Base-by-base conservation (phyloP, 2,329 filamentous ascomycete species). In the Arthrobotrys iridis region DNA sequence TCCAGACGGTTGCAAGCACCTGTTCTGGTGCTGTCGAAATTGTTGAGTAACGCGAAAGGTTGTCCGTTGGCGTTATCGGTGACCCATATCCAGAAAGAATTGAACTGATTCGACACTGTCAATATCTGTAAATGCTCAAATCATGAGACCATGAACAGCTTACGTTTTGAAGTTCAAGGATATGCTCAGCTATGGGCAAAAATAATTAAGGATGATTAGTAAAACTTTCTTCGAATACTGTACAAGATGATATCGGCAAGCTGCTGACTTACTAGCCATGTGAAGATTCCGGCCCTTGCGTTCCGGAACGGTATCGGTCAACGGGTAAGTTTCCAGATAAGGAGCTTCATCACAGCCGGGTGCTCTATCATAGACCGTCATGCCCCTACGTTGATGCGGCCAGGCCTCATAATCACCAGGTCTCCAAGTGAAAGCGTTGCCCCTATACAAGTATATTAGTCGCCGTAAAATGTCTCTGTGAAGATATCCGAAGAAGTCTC, bases 101-200 rank as follows among this genome's bases (percentile, higher is more conserved):
- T 67, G 13, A 67, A 46, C 64, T 67, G 59, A 50, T 46, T 48
- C 28, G 26, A n/a, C 20, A 0, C 50, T 59, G 64, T 67, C n/a
- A 67, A 20, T 59, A 52, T 55, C 46, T 59, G 10, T 35, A 18
- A n/a, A 57, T n/a, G 24, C 50, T 58, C 28, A 48, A 46, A 58
- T 24, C 40, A n/a, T 46, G 46, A 24, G 15, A 37, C 11, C 40
- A 40, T 37, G n/a, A 28, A 63, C 35, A 10, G 40, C 59, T 50
- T 63, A 63, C 59, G 43, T 40, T 63, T 46, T 63, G 59, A 50
- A 63, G 59, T 20, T 63, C 59, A 50, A 63, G 59, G 26, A 63
- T 46, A 50, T 63, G 59, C 43, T 63, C 59, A 18, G 59, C 59
- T 63, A 35, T 40, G 35, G 24, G 40, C 18, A 63, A 26, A 41